Percentiles rank a stretch among this genome's conserved stretches.
Conservation (phyloP, 2,329 filamentous ascomycete genomes). For the Emericellopsis cladophorae region DNA sequence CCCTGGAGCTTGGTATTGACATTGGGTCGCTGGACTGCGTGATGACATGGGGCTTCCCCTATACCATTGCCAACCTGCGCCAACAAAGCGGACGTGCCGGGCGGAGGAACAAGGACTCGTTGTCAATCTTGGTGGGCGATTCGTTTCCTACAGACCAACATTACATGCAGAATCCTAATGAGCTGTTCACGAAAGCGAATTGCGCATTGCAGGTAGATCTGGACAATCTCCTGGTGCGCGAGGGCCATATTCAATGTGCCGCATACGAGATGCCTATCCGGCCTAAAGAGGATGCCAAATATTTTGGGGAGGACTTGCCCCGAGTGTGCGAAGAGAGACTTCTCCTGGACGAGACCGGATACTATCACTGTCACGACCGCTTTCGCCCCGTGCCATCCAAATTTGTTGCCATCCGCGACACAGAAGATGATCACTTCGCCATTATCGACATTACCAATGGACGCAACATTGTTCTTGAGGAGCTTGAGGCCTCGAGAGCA, state of each 20-base stretch:
- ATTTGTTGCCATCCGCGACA: conserved; percentile 79
- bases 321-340: conserved; percentile 65
- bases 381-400: conserved; percentile 78
- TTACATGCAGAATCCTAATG: conserved; percentile 93
- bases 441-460: conserved; percentile 80
- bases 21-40: conserved; percentile 92
- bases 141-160: conserved; percentile 85
- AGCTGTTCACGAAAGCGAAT: conserved; percentile 86
- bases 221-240: conserved; percentile 79
- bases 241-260: conserved; percentile 92
- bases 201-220: conserved; percentile 82
- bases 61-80: conserved; percentile 85
- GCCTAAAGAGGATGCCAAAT: conserved; percentile 59
- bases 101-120: conserved; percentile 80
- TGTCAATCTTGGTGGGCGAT: conserved; percentile 83
- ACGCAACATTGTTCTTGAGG: conserved; percentile 77
- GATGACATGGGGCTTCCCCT: conserved; percentile 86
- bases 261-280: conserved; percentile 89
- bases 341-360: conserved; percentile 60
- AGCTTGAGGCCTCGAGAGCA: conserved; percentile 90
- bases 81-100: conserved; percentile 93
- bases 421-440: conserved; percentile 81
- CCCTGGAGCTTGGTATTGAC: conserved; percentile 86
- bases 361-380: conserved; percentile 79
- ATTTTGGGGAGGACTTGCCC: conserved; percentile 65